Conservation (phyloP, 1,139 yeast species). For the Diutina mesorugosa region DNA sequence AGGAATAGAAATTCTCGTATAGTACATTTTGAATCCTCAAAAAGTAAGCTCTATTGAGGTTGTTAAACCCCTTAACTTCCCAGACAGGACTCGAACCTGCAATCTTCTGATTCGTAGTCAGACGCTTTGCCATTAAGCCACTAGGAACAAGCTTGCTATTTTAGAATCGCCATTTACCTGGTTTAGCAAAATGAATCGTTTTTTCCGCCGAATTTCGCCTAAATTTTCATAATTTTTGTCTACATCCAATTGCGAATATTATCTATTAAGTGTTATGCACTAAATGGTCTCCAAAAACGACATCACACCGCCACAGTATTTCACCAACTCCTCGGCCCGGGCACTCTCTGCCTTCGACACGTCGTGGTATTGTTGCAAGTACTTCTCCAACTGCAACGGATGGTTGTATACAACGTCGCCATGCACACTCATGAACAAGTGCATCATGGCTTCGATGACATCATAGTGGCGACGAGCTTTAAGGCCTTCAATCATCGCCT, state of each 20-base stretch:
- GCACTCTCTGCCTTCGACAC: slow-evolving; percentile 29
- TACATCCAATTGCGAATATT: too few species aligned
- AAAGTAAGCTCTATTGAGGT: neutral
- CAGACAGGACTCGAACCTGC: slow-evolving; percentile 3
- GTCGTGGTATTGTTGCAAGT: slow-evolving; percentile 37
- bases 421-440: slow-evolving; percentile 62
- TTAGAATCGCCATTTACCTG: too few species aligned
- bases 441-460: slow-evolving; percentile 64
- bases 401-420: slow-evolving; percentile 63
- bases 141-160: neutral
- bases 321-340: slow-evolving; percentile 54
- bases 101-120: slow-evolving; percentile 3
- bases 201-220: too few species aligned
- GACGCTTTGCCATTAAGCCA: slow-evolving; percentile 3
- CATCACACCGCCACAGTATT: slow-evolving; percentile 77
- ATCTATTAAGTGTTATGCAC: neutral
- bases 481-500: slow-evolving; percentile 53
- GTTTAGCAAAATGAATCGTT: too few species aligned
- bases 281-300: slow-evolving; percentile 29
- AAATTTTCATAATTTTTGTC: too few species aligned
- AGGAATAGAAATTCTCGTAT: too few species aligned
- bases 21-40: too few species aligned
- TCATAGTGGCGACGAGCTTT: slow-evolving; percentile 51
- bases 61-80: neutral
- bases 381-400: slow-evolving; percentile 22